Base-by-base conservation (phyloP, 1,139 yeast genomes). In the Diutina pseudorugosa region DNA sequence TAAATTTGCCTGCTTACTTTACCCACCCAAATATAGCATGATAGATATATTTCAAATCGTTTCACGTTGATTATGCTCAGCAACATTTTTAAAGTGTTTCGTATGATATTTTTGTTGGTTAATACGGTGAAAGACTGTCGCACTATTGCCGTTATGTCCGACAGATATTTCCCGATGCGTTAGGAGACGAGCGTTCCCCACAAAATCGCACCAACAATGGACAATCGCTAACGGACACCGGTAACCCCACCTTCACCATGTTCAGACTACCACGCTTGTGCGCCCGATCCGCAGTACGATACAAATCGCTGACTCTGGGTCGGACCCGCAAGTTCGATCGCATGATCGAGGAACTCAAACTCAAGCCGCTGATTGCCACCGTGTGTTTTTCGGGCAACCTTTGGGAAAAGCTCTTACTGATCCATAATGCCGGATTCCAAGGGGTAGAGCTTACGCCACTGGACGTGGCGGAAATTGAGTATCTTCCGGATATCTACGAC, bases 351-450 rank as follows among this genome's bases (percentile, higher is more conserved):
- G n/a, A 36, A 5, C 48, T 51, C 7, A 49, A 51, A 6, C 27
- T 52, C 36, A 20, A 45, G 27, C 51, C 44, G 5, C 45, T 47
- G 33, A 52, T 53, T 33, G 55, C 55, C 30, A 47, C 51, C 12
- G 47, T 51, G 21, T 53, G 55, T 42, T 53, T 52, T 20, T n/a
- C 41, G 9, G 53, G 53, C 11, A 53, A 51, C 16, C 42, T 51
- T 19, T 50, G 51, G 49, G 55, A 53, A 42, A 52, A 53, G 36
- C 43, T 53, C 33, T 51, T 51, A 14, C 53, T 53, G 14, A 40
- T 47, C 16, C 48, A 52, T 8, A 25, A 20, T 6, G 54, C 54
- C 14, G 54, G 54, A 11, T 53, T 53, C 21, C 53, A 53, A 23
- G 33, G 48, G 27, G 52, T 53, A 12, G 54, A 53, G 41, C 50